phyloP scores from a whole-genome alignment of 768 basidiomycete genomes.

The Tulasnella sp. region DNA sequence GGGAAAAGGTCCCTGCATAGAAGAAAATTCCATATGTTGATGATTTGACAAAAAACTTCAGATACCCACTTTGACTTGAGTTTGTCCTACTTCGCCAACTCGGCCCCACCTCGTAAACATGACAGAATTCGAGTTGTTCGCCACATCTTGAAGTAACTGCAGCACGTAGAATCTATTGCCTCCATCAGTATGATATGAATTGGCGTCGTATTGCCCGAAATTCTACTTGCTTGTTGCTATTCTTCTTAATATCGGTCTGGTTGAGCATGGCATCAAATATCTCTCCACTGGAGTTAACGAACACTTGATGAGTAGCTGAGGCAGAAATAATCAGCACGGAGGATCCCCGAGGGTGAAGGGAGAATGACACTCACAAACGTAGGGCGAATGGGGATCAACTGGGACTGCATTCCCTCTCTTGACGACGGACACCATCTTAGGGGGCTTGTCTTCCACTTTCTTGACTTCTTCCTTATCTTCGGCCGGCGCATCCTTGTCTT shows the following conservation, averaged over 20 bases:
- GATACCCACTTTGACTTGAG: slow-evolving; percentile 34
- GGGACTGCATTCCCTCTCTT: slow-evolving; percentile 17
- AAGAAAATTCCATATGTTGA: not conserved
- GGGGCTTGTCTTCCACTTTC: not conserved
- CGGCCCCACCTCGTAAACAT: slow-evolving; percentile 24
- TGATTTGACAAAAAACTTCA: not conserved
- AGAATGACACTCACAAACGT: slow-evolving; percentile 9
- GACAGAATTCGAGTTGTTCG: not conserved
- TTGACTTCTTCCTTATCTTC: slow-evolving; percentile 1
- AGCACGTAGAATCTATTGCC: slow-evolving; percentile 17
- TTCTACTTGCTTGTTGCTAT: slow-evolving; percentile 14
- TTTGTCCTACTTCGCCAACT: slow-evolving; percentile 43
- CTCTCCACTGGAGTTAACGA: slow-evolving; percentile 10
- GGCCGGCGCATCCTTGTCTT: not conserved
- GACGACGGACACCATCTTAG: slow-evolving; percentile 16
- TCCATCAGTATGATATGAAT: not conserved
- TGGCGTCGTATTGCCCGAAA: not conserved
- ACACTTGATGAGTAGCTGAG: slow-evolving; percentile 17
- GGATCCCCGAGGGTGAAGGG: not conserved
- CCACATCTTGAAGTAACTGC: slow-evolving; percentile 17
- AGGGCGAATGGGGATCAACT: slow-evolving; percentile 17
- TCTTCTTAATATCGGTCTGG: slow-evolving; percentile 17
- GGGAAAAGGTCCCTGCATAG: slow-evolving; percentile 36
- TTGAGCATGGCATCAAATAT: slow-evolving; percentile 19
- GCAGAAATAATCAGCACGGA: not conserved